phyloP scores from a whole-genome alignment of 768 basidiomycete genomes.

The Hemileccinum impolitum region DNA sequence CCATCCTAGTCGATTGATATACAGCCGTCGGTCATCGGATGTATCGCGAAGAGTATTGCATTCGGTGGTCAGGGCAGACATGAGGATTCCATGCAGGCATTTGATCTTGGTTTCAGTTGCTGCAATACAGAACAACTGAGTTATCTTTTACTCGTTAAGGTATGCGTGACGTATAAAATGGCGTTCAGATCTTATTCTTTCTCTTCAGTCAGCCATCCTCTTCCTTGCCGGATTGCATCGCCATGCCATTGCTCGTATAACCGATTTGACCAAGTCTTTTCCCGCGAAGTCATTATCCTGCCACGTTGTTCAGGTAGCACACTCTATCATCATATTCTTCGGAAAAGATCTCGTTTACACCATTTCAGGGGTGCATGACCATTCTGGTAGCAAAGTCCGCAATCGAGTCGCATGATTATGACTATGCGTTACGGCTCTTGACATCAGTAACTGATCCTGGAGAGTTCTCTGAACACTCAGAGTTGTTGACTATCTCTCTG shows the following conservation, averaged over 20 bases:
- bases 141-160: slow-evolving; percentile 18
- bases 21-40: slow-evolving; percentile 13
- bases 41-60: slow-evolving; percentile 14
- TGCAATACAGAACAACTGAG: slow-evolving; percentile 4
- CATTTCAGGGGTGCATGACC: slow-evolving; percentile 7
- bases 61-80: slow-evolving; percentile 9
- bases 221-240: slow-evolving; percentile 6
- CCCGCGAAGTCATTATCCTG: neutral
- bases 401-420: slow-evolving; percentile 8
- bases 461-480: slow-evolving; percentile 1
- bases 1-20: slow-evolving; percentile 5
- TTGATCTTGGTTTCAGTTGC: slow-evolving; percentile 12
- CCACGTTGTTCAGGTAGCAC: slow-evolving; percentile 8
- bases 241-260: slow-evolving; percentile 4
- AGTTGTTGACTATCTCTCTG: slow-evolving; percentile 15
- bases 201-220: slow-evolving; percentile 7
- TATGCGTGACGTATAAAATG: neutral
- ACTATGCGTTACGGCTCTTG: slow-evolving; percentile 6
- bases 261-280: slow-evolving; percentile 4
- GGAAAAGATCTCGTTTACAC: neutral
- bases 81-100: slow-evolving; percentile 15
- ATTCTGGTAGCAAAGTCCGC: slow-evolving; percentile 12
- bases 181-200: neutral
- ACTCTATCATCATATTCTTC: neutral
- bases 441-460: slow-evolving; percentile 1